Percentiles rank a stretch among this genome's conserved stretches.
These are phyloP conservation scores for Knufia petricola DNA, from an alignment of 2,329 filamentous ascomycete genomes.

Conservation along the genomic window DNA sequence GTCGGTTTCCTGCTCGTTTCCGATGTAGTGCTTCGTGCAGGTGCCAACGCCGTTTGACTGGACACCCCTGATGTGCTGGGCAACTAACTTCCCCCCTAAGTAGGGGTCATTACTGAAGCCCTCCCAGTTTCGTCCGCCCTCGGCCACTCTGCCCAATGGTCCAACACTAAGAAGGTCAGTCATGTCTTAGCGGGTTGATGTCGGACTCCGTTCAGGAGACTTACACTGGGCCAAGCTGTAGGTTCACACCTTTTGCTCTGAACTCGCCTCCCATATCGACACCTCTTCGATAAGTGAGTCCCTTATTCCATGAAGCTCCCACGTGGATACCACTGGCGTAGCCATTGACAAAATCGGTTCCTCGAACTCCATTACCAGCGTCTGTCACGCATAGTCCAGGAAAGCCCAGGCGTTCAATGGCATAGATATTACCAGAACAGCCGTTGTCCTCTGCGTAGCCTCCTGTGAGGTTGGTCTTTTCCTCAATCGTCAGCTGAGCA, in stretches of 20 bases:
- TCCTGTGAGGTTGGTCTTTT: conserved; percentile 35
- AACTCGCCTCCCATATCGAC: conserved; percentile 30
- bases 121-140: conserved; percentile 40
- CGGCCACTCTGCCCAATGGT: conserved; percentile 27
- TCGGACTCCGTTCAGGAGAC: too few relatives aligned
- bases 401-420: conserved; percentile 27
- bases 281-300: conserved; percentile 27
- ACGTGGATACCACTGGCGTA: conserved; percentile 26
- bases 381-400: conserved; percentile 26
- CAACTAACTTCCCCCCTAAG: conserved; percentile 35
- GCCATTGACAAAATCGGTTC: conserved; percentile 21
- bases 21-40: conserved; percentile 46
- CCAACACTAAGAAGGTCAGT: too few relatives aligned
- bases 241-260: conserved; percentile 54
- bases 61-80: conserved; percentile 37
- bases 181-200: too few relatives aligned
- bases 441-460: conserved; percentile 18
- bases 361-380: conserved; percentile 24
- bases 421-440: conserved; percentile 28
- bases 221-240: conserved; percentile 59
- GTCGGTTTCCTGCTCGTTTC: conserved; percentile 57
- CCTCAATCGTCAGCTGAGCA: conserved; percentile 32
- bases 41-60: conserved; percentile 36
- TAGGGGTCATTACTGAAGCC: conserved; percentile 43
- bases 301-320: conserved; percentile 32